Evolutionary conservation across 2,329 filamentous ascomycete genomes (phyloP), one percentile per base, ranked within the genome.

Genomic region (Dryadomyces quercus-mongolicae): DNA sequence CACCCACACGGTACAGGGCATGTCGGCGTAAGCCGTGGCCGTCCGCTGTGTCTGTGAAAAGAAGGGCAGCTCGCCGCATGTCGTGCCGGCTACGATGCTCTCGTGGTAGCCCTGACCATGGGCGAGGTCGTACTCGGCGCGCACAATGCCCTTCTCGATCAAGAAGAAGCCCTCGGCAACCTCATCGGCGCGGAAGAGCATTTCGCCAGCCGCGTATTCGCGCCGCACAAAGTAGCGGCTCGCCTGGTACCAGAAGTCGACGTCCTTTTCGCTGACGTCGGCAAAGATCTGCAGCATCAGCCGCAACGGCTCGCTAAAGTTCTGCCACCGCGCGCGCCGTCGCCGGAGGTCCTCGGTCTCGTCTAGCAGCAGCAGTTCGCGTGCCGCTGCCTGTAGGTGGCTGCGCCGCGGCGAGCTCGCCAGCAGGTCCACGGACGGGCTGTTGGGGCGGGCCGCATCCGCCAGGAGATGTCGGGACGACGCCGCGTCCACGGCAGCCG

Each of bases 211-310:
- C 0, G 75, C 61, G 59, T 85, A 88, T 57, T 85, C 80, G 58
- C 80, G 80, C 47, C 81, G 80, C 43, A 73, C 70, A 64, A 98
- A 96, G 70, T 86, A 97, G 0, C 79, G 74, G 5, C 81, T 81
- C 0, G 84, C 84, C 1, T 81, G 81, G 68, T 91, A 92, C 93
- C 93, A 98, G 66, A 97, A 97, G 67, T 96, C 91, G 67, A 95
- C 90, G 64, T 92, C 93, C 67, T 87, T 83, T 52, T 82, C 74
- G 52, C 88, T 94, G 13, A 96, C 74, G 47, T 89, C 87, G 64
- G 93, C 86, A 71, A 98, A 97, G n/a, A 93, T 88, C 66, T 96
- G 92, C 22, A 98, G 77, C 68, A 98, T 88, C 49, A 98, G 81
- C 1, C 88, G 86, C 8, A 97, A 79, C 0, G 93, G 93, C 65